phyloP scores from a whole-genome alignment of 768 basidiomycete genomes.

The Leccinellum rugosiceps region DNA sequence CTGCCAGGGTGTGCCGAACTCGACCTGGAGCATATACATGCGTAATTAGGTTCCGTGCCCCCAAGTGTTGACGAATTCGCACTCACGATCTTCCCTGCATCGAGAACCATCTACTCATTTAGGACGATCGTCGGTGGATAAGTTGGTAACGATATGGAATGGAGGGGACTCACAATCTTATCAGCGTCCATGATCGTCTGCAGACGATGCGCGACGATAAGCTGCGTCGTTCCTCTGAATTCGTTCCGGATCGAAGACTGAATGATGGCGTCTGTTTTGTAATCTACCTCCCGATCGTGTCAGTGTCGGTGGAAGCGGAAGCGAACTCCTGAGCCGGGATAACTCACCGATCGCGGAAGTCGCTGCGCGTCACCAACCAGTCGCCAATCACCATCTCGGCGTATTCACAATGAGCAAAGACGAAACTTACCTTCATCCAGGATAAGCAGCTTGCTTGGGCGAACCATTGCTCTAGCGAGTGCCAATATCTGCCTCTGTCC shows the following conservation, averaged over 20 bases:
- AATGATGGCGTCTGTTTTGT: slow-evolving; percentile 50
- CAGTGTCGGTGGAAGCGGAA: not conserved
- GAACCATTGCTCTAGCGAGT: slow-evolving; percentile 55
- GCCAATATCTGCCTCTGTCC: slow-evolving; percentile 61
- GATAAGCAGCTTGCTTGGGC: slow-evolving; percentile 55
- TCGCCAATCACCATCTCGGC: not conserved
- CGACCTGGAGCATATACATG: slow-evolving; percentile 15
- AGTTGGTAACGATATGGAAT: not conserved
- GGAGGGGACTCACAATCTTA: slow-evolving; percentile 40
- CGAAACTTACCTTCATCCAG: slow-evolving; percentile 47
- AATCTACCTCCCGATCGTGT: slow-evolving; percentile 35
- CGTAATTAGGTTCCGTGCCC: not conserved
- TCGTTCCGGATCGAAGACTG: slow-evolving; percentile 52
- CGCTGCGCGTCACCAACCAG: slow-evolving; percentile 22
- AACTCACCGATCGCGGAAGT: slow-evolving; percentile 43
- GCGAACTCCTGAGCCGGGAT: not conserved
- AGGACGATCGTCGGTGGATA: not conserved
- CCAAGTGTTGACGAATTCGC: not conserved
- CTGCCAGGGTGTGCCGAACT: slow-evolving; percentile 48
- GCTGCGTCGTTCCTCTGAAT: slow-evolving; percentile 44
- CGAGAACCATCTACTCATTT: slow-evolving; percentile 39
- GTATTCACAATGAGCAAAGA: not conserved
- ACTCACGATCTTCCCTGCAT: slow-evolving; percentile 38
- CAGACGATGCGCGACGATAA: slow-evolving; percentile 59
- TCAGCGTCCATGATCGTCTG: slow-evolving; percentile 62